Conservation (phyloP, 2,329 filamentous ascomycete species). For the Aspergillus phoenicis region DNA sequence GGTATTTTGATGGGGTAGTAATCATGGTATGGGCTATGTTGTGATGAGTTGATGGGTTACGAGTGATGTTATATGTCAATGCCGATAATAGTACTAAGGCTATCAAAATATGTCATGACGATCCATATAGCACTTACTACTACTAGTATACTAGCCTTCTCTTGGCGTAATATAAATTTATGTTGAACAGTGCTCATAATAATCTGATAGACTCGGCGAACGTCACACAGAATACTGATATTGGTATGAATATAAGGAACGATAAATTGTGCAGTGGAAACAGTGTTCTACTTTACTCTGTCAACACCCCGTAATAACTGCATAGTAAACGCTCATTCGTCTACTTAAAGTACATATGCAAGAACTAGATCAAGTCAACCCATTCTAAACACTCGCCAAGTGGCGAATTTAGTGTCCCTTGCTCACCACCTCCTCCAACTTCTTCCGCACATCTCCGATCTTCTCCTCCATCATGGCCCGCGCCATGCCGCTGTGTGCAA, state of each 20-base stretch:
- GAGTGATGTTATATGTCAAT: not conserved
- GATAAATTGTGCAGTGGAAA: not conserved
- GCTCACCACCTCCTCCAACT: conserved; percentile 84
- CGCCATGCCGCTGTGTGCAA: conserved; percentile 71
- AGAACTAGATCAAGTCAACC: conserved; percentile 12
- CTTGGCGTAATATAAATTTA: too few species aligned
- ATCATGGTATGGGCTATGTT: not conserved
- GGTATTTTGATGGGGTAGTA: too few species aligned
- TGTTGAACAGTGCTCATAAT: too few species aligned
- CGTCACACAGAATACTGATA: not conserved
- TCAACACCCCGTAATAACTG: not conserved
- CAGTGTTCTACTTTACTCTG: not conserved
- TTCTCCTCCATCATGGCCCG: conserved; percentile 77
- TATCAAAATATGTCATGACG: too few species aligned
- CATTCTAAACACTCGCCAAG: conserved; percentile 4
- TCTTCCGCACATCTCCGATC: conserved; percentile 73
- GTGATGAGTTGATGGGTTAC: not conserved
- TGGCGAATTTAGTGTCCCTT: conserved; percentile 70
- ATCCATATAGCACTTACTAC: too few species aligned
- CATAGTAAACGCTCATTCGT: conserved; percentile 6
- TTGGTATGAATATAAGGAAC: not conserved
- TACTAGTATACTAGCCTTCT: too few species aligned
- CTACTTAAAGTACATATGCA: conserved; percentile 22
- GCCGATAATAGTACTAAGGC: too few species aligned
- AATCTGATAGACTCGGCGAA: too few species aligned